phyloP scores from a whole-genome alignment of 2,329 filamentous ascomycete species.

The Talaromyces islandicus region DNA sequence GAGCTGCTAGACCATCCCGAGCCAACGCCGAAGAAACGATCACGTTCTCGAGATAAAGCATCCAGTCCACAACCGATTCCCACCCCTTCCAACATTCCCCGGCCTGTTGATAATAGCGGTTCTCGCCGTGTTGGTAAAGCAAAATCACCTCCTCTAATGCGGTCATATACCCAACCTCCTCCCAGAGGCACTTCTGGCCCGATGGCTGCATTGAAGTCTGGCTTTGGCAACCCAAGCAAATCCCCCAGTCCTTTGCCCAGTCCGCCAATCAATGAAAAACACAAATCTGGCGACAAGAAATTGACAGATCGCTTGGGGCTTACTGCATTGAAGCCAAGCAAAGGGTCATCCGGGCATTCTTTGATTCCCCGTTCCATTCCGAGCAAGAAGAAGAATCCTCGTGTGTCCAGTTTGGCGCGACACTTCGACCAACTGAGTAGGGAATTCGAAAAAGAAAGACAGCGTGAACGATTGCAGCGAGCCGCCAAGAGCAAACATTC shows the following conservation, averaged over 20 bases:
- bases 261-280: conserved; percentile 24
- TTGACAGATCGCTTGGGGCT: conserved; percentile 67
- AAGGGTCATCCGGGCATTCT: conserved; percentile 51
- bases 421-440: conserved; percentile 96
- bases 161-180: conserved; percentile 48
- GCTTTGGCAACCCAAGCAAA: conserved; percentile 17
- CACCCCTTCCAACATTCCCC: conserved; percentile 34
- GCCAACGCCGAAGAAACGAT: conserved; percentile 12
- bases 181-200: conserved; percentile 20
- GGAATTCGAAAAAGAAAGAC: conserved; percentile 91
- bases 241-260: conserved; percentile 15
- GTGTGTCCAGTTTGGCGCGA: conserved; percentile 84
- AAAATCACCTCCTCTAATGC: conserved; percentile 42
- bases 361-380: conserved; percentile 84
- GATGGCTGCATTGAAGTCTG: conserved; percentile 18
- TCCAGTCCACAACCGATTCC: conserved; percentile 19
- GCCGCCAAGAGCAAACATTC: conserved; percentile 71
- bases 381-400: conserved; percentile 61
- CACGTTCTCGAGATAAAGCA: conserved; percentile 5
- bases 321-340: conserved; percentile 55
- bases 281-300: conserved; percentile 60
- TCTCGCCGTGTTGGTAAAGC: conserved; percentile 31
- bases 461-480: conserved; percentile 74
- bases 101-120: conserved; percentile 27
- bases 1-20: conserved; percentile 10